Evolutionary conservation across 169 alveolate genomes (phyloP).

Genomic region (Neospora caninum): DNA sequence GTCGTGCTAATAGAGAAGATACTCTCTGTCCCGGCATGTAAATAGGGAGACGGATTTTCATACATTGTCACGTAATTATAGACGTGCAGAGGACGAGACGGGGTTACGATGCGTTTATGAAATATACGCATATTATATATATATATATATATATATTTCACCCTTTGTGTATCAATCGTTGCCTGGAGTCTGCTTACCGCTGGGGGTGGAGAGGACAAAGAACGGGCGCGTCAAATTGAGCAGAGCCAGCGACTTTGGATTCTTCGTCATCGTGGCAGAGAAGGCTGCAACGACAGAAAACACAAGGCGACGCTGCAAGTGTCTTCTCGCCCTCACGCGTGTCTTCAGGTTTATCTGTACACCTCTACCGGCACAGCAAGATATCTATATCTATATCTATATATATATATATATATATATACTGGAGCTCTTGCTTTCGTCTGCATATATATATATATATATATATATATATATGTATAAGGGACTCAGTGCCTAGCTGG

Average conservation of each 20-base stretch:
- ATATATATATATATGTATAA: not conserved
- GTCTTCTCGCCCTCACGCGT: no score
- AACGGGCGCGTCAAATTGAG: conserved; percentile 62
- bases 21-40: no score
- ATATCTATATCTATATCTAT: not conserved
- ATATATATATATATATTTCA: not conserved
- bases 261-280: conserved; percentile 67
- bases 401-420: not conserved
- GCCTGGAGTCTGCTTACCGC: conserved; percentile 16
- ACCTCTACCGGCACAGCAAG: not conserved
- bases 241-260: conserved; percentile 50
- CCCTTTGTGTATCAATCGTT: not conserved
- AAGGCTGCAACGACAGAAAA: conserved; percentile 29
- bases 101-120: no score
- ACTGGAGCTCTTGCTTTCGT: not conserved
- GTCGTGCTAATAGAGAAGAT: no score
- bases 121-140: not conserved
- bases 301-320: not conserved
- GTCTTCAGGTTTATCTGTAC: not conserved
- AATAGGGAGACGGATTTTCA: no score
- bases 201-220: conserved; percentile 52
- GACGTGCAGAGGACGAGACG: no score
- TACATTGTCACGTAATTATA: no score
- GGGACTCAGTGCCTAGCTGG: no score
- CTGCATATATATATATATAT: not conserved